phyloP scores from a whole-genome alignment of 768 basidiomycete species.

The Auriscalpium microsporum region DNA sequence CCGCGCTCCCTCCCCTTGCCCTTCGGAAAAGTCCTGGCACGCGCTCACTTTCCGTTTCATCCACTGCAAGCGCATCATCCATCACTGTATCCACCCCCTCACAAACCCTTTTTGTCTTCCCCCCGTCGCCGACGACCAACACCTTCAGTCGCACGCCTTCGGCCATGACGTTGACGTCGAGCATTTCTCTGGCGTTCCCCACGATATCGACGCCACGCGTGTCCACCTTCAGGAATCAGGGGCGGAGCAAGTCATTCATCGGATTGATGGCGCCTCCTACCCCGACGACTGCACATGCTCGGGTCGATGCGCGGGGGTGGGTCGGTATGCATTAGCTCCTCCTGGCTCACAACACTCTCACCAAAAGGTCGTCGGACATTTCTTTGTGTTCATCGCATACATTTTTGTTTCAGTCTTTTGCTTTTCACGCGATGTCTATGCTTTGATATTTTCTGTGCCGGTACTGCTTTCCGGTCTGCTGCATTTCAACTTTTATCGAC shows the following conservation, averaged over 20 bases:
- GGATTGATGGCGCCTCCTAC: constrained; percentile 58
- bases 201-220: constrained; percentile 59
- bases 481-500: neutral
- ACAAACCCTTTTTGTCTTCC: constrained; percentile 82
- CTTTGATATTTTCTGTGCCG: neutral
- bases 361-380: too few relatives aligned
- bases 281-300: constrained; percentile 75
- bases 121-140: constrained; percentile 57
- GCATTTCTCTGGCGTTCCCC: constrained; percentile 44
- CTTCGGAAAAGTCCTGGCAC: constrained; percentile 24
- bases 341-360: neutral
- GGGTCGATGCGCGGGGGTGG: constrained; percentile 79
- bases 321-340: constrained; percentile 40
- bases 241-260: constrained; percentile 68
- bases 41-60: constrained; percentile 13
- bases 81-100: constrained; percentile 44
- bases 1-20: constrained; percentile 48
- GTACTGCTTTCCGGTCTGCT: neutral
- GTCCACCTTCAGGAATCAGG: constrained; percentile 56
- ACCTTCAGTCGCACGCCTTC: constrained; percentile 52
- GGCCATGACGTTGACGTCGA: constrained; percentile 75
- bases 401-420: too few relatives aligned
- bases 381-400: too few relatives aligned
- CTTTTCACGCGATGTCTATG: neutral
- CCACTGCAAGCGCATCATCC: constrained; percentile 18